A percentile compares a stretch with the other conserved stretches of the same genome.
These are phyloP conservation scores for Saturnispora ahearnii DNA, from an alignment of 805 yeast species.

Conservation along the genomic window DNA sequence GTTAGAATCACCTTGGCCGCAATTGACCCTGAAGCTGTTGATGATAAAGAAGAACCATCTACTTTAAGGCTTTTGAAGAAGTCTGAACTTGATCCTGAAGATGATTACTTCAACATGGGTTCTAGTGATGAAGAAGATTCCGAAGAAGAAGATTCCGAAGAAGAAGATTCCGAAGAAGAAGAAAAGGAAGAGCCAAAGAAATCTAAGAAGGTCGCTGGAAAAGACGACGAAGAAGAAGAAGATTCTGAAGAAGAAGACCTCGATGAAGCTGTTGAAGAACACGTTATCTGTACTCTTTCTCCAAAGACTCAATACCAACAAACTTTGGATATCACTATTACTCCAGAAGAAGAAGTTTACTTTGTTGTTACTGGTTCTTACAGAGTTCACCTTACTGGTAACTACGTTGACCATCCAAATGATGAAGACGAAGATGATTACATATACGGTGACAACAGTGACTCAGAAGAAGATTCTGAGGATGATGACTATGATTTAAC, in stretches of 20 bases:
- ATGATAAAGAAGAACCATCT: conserved; percentile 73
- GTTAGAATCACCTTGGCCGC: conserved; percentile 93
- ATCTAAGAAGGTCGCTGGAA: conserved; percentile 14
- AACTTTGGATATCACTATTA: conserved; percentile 78
- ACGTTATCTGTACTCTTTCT: conserved; percentile 78
- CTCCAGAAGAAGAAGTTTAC: conserved; percentile 88
- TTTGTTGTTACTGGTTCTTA: conserved; percentile 96
- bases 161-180: conserved; percentile 31
- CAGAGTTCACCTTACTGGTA: conserved; percentile 87
- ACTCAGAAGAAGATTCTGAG: conserved; percentile 32
- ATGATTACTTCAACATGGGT: conserved; percentile 29
- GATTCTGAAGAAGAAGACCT: conserved; percentile 52
- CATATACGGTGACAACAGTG: conserved; percentile 39
- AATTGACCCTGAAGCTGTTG: conserved; percentile 81
- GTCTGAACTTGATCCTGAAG: conserved; percentile 36
- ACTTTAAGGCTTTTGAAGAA: conserved; percentile 84
- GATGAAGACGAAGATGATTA: conserved; percentile 55
- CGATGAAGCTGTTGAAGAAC: conserved; percentile 75
- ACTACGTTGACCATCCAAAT: conserved; percentile 92
- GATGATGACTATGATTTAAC: conserved; percentile 58
- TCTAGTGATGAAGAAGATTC: conserved; percentile 31
- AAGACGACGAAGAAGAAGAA: conserved; percentile 23
- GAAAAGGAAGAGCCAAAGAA: conserved; percentile 28
- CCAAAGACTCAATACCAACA: conserved; percentile 85
- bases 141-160: conserved; percentile 34